Conservation (phyloP, 805 yeast species). For the Dipodascopsis uninucleata region DNA sequence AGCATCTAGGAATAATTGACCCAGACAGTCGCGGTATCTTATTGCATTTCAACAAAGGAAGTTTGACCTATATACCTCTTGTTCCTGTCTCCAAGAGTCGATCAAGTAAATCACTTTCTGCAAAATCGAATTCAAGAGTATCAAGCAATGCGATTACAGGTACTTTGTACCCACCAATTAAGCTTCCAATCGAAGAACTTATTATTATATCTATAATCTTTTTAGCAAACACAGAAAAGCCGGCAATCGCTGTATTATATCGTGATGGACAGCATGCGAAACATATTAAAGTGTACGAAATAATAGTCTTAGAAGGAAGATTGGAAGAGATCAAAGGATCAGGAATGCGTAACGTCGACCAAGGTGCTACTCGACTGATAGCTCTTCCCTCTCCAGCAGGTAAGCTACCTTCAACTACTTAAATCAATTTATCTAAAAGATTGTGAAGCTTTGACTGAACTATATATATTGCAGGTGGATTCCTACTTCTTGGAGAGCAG, state of each 20-base stretch:
- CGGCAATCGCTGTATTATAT: conserved; percentile 23
- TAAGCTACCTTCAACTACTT: background rate
- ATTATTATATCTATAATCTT: conserved; percentile 17
- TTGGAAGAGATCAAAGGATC: conserved; percentile 9
- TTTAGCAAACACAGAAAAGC: conserved; percentile 8
- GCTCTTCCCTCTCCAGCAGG: conserved; percentile 12
- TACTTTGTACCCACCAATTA: conserved; percentile 12
- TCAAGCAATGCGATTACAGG: no score
- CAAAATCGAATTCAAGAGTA: background rate
- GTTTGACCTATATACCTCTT: conserved; percentile 22
- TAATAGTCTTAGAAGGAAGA: conserved; percentile 6
- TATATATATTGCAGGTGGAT: conserved; percentile 21
- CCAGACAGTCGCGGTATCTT: conserved; percentile 21
- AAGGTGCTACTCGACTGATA: conserved; percentile 20
- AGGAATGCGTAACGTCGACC: conserved; percentile 21
- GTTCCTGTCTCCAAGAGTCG: conserved; percentile 4
- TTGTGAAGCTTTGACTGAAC: background rate
- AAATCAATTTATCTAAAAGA: background rate
- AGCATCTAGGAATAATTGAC: conserved; percentile 19
- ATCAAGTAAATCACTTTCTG: conserved; percentile 2
- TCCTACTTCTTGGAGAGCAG: conserved; percentile 26
- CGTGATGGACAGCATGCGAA: conserved; percentile 21
- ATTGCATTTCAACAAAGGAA: conserved; percentile 14
- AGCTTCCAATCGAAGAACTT: conserved; percentile 22
- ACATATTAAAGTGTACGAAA: conserved; percentile 24